Base-by-base conservation (phyloP, 2,329 filamentous ascomycete genomes). In the Neofusicoccum cordaticola region DNA sequence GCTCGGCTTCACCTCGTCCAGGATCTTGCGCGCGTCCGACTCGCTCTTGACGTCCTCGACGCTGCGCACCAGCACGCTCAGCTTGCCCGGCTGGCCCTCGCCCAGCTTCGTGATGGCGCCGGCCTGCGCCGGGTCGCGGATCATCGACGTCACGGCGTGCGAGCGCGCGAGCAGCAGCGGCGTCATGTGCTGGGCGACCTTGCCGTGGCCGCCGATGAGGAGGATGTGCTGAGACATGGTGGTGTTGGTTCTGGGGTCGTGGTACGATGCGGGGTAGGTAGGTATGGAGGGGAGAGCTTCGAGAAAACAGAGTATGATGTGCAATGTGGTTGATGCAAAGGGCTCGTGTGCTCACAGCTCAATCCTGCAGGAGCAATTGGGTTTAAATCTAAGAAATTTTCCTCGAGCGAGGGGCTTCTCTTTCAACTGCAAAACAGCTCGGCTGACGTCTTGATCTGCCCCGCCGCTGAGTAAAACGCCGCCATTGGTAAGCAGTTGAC, bases 201-300 rank as follows among this genome's bases (percentile, higher is more conserved):
- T 92, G 79, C 92, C 92, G 80, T 93, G 91, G 71, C 91, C 92
- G 72, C 91, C 91, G 67, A 95, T 85, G 69, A 95, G 78, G 66
- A 93, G 87, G 66, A 93, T 67, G 65, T 73, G 69, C 56, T 74
- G 73, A 2, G 73, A 66, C 75, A 76, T 77, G n/a, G 35, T 35
- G 19, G 4, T 42, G 44, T 15, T 12, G 47, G 44, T 34, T 52
- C 22, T 39, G n/a, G 13, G 39, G 17, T 41, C 1, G 8, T 48
- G 39, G 41, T 47, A 4, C 34, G 27, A 58, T 44, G 41, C 22
- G 39, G 22, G 41, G 56, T 35, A 52, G 15, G 22, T 39, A 37
- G 15, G 13, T 35, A 35, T 6, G 19, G 22, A 34, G 13, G 31
- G 39, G 15, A 11, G 4, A 27, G 22, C 37, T 39, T 31, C 27